Evolutionary conservation across 2,329 filamentous ascomycete genomes (phyloP).

Genomic region (Fusarium lyarnte): DNA sequence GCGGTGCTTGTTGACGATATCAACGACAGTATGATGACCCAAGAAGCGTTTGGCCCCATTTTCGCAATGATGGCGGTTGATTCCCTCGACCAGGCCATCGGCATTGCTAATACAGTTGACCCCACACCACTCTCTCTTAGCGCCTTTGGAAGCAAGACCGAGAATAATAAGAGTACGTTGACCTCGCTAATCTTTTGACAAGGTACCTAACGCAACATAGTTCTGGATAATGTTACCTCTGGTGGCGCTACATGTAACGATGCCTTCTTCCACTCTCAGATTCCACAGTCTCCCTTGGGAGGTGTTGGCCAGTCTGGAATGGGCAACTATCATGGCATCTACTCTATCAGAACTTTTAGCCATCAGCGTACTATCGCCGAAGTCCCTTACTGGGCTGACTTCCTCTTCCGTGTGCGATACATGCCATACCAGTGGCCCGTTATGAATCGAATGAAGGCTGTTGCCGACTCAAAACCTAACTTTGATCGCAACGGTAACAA

Average conservation of each 20-base stretch:
- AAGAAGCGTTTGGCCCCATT: conserved; percentile 94
- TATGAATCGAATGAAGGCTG: conserved; percentile 55
- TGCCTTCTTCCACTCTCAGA: conserved; percentile 54
- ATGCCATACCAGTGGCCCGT: conserved; percentile 65
- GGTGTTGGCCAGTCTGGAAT: conserved; percentile 60
- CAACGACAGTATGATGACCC: conserved; percentile 77
- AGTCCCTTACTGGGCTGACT: conserved; percentile 51
- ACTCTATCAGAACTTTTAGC: conserved; percentile 57
- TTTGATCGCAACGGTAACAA: conserved; percentile 70
- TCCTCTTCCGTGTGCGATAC: conserved; percentile 73
- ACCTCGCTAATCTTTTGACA: background rate
- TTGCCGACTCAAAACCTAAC: conserved; percentile 61
- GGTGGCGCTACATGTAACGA: conserved; percentile 64
- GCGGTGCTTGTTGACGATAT: conserved; percentile 82
- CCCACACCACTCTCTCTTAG: conserved; percentile 86
- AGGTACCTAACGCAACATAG: conserved; percentile 46
- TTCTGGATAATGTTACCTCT: conserved; percentile 53
- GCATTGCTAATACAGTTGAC: conserved; percentile 81
- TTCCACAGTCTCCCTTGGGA: conserved; percentile 57
- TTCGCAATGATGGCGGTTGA: conserved; percentile 84
- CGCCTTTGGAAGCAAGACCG: conserved; percentile 82
- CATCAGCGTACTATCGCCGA: conserved; percentile 52
- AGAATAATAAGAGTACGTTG: conserved; percentile 75
- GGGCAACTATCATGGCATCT: conserved; percentile 60
- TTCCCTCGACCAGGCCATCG: conserved; percentile 85